Conservation (phyloP, 177 flowering plant genomes). For the Vitis hybrid region DNA sequence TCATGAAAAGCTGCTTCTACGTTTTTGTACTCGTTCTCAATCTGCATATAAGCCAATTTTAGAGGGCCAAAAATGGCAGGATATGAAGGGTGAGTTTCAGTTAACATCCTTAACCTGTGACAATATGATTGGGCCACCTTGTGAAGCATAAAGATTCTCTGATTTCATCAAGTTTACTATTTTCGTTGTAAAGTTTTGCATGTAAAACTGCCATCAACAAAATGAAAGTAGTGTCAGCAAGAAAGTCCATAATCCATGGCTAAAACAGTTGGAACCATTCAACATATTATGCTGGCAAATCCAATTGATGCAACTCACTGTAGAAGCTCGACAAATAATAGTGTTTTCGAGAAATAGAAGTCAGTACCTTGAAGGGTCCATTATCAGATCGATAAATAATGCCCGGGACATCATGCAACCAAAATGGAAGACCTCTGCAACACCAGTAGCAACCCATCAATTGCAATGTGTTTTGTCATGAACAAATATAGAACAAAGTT, state of each 20-base stretch:
- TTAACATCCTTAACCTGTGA: conserved; percentile 61
- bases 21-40: conserved; percentile 76
- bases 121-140: conserved; percentile 94
- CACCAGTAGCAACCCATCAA: neutral
- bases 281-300: too few species aligned
- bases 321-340: too few species aligned
- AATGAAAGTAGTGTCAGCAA: conserved; percentile 5
- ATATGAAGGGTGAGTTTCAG: neutral
- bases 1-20: conserved; percentile 54
- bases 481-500: neutral
- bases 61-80: neutral
- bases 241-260: too few species aligned
- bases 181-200: conserved; percentile 65
- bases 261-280: too few species aligned
- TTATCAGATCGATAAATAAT: conserved; percentile 76
- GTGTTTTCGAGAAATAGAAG: neutral
- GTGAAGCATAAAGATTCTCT: conserved; percentile 70
- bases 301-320: neutral
- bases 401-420: conserved; percentile 79
- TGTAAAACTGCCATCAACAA: conserved; percentile 42
- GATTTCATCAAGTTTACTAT: conserved; percentile 77
- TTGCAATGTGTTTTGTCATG: too few species aligned
- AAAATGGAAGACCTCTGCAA: conserved; percentile 83
- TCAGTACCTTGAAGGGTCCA: conserved; percentile 73
- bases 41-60: conserved; percentile 31